A percentile compares a stretch with the other conserved stretches of the same genome.
phyloP scores from a whole-genome alignment of 345 rosid species.

The Draba incana region DNA sequence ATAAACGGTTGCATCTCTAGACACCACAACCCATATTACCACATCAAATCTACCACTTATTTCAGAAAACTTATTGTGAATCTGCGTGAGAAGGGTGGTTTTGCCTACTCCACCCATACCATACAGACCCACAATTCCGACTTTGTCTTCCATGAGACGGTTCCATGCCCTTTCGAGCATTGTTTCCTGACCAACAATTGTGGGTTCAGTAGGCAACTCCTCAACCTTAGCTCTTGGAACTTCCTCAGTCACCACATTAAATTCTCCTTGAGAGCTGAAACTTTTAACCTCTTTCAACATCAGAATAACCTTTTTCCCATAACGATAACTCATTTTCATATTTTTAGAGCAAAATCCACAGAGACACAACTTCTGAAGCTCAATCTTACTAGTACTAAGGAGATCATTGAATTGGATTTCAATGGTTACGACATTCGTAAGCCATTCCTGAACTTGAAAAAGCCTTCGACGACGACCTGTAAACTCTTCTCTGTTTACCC shows the following conservation, averaged over 20 bases:
- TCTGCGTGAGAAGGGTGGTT: conserved; percentile 39
- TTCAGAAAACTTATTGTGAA: conserved; percentile 25
- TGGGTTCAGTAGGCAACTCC: background rate
- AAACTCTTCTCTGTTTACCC: background rate
- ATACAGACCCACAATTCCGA: conserved; percentile 23
- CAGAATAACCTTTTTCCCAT: conserved; percentile 5
- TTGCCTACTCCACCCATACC: conserved; percentile 42
- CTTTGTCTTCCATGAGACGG: conserved; percentile 3
- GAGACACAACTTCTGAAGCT: conserved; percentile 20
- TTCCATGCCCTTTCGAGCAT: conserved; percentile 25
- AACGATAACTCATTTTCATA: conserved; percentile 4
- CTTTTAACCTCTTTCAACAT: background rate
- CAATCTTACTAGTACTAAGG: background rate
- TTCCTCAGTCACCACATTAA: no score
- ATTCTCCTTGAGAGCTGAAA: background rate
- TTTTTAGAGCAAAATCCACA: conserved; percentile 2
- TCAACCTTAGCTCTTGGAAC: no score
- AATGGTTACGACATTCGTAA: conserved; percentile 9
- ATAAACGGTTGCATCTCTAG: conserved; percentile 12
- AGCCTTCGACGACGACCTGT: background rate
- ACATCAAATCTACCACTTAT: conserved; percentile 1
- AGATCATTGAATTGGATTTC: background rate
- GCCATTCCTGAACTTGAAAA: conserved; percentile 27
- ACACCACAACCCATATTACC: conserved; percentile 36
- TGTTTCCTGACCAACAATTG: conserved; percentile 28